phyloP scores from a whole-genome alignment of 2,329 filamentous ascomycete genomes.

The Ophiostoma sp. region DNA sequence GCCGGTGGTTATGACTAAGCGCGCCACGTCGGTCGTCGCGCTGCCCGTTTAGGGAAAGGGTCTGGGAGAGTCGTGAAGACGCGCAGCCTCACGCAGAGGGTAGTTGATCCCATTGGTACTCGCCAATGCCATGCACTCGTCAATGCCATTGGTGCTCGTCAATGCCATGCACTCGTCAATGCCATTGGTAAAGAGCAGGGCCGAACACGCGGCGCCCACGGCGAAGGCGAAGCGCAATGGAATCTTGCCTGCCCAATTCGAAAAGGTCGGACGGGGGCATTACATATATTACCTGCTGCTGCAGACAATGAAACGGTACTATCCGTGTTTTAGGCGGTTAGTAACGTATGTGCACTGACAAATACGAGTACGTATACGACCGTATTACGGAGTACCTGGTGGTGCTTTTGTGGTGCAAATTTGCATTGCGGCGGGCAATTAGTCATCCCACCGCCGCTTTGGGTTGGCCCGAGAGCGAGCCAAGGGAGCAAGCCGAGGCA shows the following conservation, averaged over 20 bases:
- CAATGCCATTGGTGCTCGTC: not conserved
- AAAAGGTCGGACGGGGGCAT: not conserved
- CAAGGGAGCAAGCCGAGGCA: not conserved
- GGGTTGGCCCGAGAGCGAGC: not conserved
- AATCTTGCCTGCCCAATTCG: not conserved
- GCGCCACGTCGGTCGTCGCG: not conserved
- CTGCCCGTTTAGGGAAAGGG: not conserved
- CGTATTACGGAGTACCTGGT: not conserved
- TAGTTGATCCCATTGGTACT: not conserved
- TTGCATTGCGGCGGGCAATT: slow-evolving; percentile 12
- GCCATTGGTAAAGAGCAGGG: not conserved
- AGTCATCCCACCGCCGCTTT: slow-evolving; percentile 16
- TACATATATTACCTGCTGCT: not conserved
- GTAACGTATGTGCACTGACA: not conserved
- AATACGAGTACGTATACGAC: not conserved
- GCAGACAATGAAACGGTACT: not conserved
- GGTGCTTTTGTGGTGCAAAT: not conserved
- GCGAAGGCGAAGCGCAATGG: not conserved
- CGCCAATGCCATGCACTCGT: not conserved
- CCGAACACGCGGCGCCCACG: not conserved
- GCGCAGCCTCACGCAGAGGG: not conserved
- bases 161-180: not conserved
- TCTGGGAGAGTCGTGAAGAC: not conserved
- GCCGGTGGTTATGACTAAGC: slow-evolving; percentile 1
- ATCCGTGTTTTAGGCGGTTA: not conserved